Conservation (phyloP, 164 flowering plant genomes). For the Magnolia changhungtana region DNA sequence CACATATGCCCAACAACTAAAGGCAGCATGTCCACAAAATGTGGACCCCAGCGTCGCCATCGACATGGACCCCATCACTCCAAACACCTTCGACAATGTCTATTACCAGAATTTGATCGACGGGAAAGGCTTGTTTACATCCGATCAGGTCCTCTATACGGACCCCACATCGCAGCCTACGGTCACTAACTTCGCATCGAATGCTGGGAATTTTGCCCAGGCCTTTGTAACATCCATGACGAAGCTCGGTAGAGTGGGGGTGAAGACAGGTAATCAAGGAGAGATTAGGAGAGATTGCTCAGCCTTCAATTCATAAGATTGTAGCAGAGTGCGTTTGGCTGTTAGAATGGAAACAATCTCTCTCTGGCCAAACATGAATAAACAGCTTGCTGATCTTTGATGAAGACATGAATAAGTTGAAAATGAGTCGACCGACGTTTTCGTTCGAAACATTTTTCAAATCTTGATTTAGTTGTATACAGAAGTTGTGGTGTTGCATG, state of each 20-base stretch:
- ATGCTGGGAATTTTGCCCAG: slow-evolving; percentile 25
- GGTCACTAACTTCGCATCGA: slow-evolving; percentile 47
- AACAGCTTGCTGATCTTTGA: not conserved
- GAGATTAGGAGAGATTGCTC: slow-evolving; percentile 56
- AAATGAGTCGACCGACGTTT: not conserved
- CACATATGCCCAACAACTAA: slow-evolving; percentile 56
- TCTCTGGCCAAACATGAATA: not conserved
- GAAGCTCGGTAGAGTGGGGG: slow-evolving; percentile 63
- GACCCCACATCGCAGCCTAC: slow-evolving; percentile 39
- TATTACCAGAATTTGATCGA: slow-evolving; percentile 56
- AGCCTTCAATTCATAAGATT: slow-evolving; percentile 36
- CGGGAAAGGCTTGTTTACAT: slow-evolving; percentile 64
- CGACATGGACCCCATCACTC: slow-evolving; percentile 60
- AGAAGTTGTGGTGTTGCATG: no score
- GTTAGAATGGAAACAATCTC: not conserved
- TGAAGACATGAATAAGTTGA: not conserved
- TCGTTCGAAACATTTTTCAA: no score
- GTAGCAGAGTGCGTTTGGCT: not conserved
- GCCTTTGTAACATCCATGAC: slow-evolving; percentile 58
- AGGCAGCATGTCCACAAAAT: slow-evolving; percentile 40
- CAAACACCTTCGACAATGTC: slow-evolving; percentile 53
- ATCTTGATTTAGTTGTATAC: no score
- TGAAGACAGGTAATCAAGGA: slow-evolving; percentile 54
- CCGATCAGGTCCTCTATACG: slow-evolving; percentile 60
- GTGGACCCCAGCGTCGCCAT: slow-evolving; percentile 54